phyloP scores from a whole-genome alignment of 1,139 yeast genomes.

The Scheffersomyces parashehatae region DNA sequence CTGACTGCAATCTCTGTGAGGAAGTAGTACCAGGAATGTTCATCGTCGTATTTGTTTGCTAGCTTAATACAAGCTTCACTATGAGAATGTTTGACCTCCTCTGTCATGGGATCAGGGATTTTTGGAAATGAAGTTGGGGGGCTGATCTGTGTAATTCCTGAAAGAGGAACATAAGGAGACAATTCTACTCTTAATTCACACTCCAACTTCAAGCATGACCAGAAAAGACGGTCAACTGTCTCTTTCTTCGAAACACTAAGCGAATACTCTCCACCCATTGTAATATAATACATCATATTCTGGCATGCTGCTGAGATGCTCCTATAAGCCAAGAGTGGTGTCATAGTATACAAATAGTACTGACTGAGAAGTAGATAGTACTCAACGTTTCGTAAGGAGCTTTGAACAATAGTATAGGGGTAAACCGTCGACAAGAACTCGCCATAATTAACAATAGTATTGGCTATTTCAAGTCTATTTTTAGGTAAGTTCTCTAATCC shows the following conservation, averaged over 20 bases:
- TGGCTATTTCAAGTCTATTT: constrained; percentile 26
- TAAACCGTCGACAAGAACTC: constrained; percentile 21
- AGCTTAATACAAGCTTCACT: constrained; percentile 29
- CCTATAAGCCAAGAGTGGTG: constrained; percentile 41
- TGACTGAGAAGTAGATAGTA: constrained; percentile 35
- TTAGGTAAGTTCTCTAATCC: constrained; percentile 15
- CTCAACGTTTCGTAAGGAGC: constrained; percentile 26
- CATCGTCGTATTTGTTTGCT: constrained; percentile 35
- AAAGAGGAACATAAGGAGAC: constrained; percentile 42
- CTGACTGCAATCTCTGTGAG: constrained; percentile 51
- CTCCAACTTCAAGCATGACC: constrained; percentile 49
- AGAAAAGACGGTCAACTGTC: constrained; percentile 41
- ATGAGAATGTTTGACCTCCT: constrained; percentile 16
- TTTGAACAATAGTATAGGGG: constrained; percentile 22
- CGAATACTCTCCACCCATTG: constrained; percentile 4
- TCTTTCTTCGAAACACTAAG: constrained; percentile 13
- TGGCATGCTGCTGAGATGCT: constrained; percentile 33
- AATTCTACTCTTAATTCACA: constrained; percentile 47
- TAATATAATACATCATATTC: constrained; percentile 34
- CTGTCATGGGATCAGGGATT: constrained; percentile 31
- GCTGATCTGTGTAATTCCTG: constrained; percentile 41
- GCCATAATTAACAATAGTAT: constrained; percentile 25
- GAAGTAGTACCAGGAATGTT: constrained; percentile 48
- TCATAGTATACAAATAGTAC: constrained; percentile 36
- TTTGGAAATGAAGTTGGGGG: constrained; percentile 48